phyloP scores from a whole-genome alignment of 2,329 filamentous ascomycete genomes.

The Fusarium protoensiforme region DNA sequence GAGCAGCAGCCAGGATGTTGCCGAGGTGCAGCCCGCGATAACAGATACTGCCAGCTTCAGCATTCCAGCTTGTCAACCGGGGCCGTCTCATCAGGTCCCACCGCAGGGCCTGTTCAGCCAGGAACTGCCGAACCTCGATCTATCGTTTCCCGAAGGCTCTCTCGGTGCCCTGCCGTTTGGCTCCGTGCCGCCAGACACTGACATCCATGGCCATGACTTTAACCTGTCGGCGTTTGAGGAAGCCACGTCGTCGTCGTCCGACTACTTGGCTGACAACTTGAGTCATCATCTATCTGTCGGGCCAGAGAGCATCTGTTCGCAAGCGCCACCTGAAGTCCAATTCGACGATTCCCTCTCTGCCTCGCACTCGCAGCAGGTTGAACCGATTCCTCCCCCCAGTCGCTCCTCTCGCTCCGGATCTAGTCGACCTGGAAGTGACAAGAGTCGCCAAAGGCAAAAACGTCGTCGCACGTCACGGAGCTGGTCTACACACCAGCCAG shows the following conservation, averaged over 20 bases:
- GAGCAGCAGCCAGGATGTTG: neutral
- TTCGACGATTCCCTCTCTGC: constrained; percentile 3
- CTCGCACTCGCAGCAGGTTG: neutral
- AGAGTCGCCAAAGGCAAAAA: constrained; percentile 13
- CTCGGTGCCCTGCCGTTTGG: neutral
- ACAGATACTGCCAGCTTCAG: neutral
- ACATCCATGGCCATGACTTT: neutral
- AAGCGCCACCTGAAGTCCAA: constrained; percentile 1
- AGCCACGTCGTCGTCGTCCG: neutral
- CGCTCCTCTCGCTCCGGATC: neutral
- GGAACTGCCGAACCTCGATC: neutral
- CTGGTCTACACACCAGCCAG: constrained; percentile 13
- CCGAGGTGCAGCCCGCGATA: no score
- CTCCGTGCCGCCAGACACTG: neutral
- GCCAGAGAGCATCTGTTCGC: constrained; percentile 7
- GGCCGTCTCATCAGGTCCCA: neutral
- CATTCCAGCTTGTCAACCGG: neutral
- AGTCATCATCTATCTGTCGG: neutral
- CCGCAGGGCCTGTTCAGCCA: neutral
- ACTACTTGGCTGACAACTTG: neutral
- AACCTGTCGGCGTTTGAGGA: constrained; percentile 4
- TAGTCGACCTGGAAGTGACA: neutral
- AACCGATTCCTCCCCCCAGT: neutral
- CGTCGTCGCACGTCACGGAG: constrained; percentile 27
- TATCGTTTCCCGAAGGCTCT: neutral